Base-by-base conservation (phyloP, 1,139 yeast genomes). In the Casaregolazyma lundiana region DNA sequence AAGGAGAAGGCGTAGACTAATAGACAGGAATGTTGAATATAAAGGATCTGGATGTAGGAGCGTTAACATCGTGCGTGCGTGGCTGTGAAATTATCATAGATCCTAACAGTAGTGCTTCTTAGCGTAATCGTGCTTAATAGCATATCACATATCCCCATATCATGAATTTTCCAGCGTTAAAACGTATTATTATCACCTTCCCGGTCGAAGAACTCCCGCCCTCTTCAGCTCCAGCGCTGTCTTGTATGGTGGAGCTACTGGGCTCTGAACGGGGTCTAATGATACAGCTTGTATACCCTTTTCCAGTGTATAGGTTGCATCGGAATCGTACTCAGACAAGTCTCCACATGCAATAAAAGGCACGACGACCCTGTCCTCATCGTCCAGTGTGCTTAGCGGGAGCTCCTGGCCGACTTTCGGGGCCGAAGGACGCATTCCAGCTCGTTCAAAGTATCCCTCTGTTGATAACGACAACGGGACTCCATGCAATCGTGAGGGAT, bases 231-330 rank as follows among this genome's bases (percentile, higher is more conserved):
- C 96, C 48, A 92, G 68, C 0, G 97, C 97, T 49, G 80, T 78
- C 65, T 90, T 90, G 65, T 92, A 92, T 1, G 97, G 97, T 1
- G 98, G 97, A 22, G 96, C 94, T 0, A 96, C 90, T 4, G 98
- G 98, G 65, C 80, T 73, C 61, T 92, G 97, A 11, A 92, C 95
- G 0, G 97, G 97, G 52, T 87, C 94, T 52, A 92, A 67, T 43
- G 84, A 78, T 9, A 71, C 56, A 42, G 64, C 62, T 9, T 53
- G 49, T 2, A 52, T 55, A 13, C 62, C 66, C 17, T 60, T 57
- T 22, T 81, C 84, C 41, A 83, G 69, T 2, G 86, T 77, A 62
- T 92, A 92, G 0, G 97, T 90, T 1, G 98, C 98, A 68, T 92
- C 98, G 0, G 96, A 85, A 63, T 92, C 98, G 45, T 82, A 83